Conservation (phyloP, 306 rosid genomes). For the Dalbergia cochinchinensis region DNA sequence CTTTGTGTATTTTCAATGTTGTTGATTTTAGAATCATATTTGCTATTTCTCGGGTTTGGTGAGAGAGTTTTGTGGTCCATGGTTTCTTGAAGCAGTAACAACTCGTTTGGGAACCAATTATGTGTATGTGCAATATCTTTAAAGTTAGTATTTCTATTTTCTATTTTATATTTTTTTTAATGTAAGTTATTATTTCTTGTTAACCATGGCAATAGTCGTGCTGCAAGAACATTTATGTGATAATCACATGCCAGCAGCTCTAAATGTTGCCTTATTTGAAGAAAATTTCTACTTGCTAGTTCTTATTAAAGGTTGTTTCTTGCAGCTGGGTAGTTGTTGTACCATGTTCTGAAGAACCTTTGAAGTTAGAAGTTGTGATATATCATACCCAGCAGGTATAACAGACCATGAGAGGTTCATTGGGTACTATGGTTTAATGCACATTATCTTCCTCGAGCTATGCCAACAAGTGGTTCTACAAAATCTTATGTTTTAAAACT, state of each 20-base stretch:
- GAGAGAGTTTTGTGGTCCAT: slow-evolving; percentile 7
- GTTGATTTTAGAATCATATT: slow-evolving; percentile 20
- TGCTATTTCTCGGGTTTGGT: slow-evolving; percentile 12
- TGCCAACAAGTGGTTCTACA: background rate
- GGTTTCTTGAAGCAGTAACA: slow-evolving; percentile 2
- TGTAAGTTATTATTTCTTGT: background rate
- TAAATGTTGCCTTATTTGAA: background rate
- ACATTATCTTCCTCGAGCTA: no score
- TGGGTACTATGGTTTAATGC: no score
- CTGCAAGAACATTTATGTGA: background rate
- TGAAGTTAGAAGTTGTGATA: slow-evolving; percentile 14
- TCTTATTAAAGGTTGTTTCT: background rate
- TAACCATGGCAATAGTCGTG: background rate
- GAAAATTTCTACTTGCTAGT: background rate
- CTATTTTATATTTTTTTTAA: no score
- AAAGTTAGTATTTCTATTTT: background rate
- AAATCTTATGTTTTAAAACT: background rate
- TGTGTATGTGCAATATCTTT: background rate
- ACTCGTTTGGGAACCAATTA: background rate
- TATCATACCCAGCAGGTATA: slow-evolving; percentile 22
- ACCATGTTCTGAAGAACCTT: background rate
- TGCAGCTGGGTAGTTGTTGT: slow-evolving; percentile 21
- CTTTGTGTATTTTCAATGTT: background rate
- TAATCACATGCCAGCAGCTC: background rate
- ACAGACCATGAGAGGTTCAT: background rate